Base-by-base conservation (phyloP, 1,284 basidiomycete species). In the Moesziomyces sp. region DNA sequence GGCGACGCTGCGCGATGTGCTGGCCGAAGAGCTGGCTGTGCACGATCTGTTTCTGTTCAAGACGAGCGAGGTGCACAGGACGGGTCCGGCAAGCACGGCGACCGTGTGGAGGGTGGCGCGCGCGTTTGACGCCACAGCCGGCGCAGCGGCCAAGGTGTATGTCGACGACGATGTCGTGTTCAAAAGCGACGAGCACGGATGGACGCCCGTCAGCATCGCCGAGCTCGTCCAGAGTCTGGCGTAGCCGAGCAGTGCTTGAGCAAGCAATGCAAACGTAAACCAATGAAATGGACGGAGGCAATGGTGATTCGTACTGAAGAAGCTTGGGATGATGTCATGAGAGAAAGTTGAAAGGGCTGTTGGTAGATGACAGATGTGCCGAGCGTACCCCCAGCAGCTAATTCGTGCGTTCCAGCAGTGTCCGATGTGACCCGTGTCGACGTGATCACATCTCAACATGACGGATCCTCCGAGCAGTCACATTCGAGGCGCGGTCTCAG, bases 21-120 rank as follows among this genome's bases (percentile, higher is more conserved):
- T 94, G 46, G 94, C 97, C 83, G 94, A 97, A 33, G 90, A 88
- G 76, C 91, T 92, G 3, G 89, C 92, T 1, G 85, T 89, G 23
- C 90, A 92, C 82, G 94, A 99, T 85, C 85, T 99, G 72, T 85
- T 99, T 56, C 91, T 99, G 83, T 87, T 97, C 47, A 92, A 94
- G 3, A 90, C 91, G 4, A 93, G 93, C 4, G 89, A 89, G 53
- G 91, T 90, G 14, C 92, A 97, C 72, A 90, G 91, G 72, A 87
- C 86, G 46, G 93, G 92, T 11, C 89, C 94, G 50, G 92, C 94
- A 88, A 91, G 64, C 2, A 67, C 98, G 45, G 95, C 91, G 86
- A 89, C 91, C 49, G 90, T 98, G 9, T 92, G 54, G 58, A 50
- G 59, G 5, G 52, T 63, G 26, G 24, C 35, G 13, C 11, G 44